A percentile compares a stretch with the other conserved stretches of the same genome.
These are phyloP conservation scores for Scheffersomyces illinoinensis DNA, from an alignment of 1,139 yeast genomes.

Conservation along the genomic window DNA sequence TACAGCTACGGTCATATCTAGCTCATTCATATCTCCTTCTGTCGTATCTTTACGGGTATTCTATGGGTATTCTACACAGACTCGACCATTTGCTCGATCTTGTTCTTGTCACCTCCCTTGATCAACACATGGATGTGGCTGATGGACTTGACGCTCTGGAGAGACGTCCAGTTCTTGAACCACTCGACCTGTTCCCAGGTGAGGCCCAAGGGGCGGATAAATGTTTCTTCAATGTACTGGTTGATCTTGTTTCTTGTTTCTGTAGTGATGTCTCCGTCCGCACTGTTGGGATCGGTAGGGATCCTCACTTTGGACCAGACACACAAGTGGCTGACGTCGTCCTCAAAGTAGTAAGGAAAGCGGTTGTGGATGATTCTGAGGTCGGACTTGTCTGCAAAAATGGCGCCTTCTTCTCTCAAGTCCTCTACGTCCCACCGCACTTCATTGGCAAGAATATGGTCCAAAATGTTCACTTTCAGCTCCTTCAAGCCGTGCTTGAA, in stretches of 20 bases:
- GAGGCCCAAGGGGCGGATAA: conserved; percentile 41
- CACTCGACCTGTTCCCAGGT: conserved; percentile 44
- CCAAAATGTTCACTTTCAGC: conserved; percentile 30
- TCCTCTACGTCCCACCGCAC: conserved; percentile 33
- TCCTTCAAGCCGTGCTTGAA: conserved; percentile 34
- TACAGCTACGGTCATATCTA: too few species aligned
- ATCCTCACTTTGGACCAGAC: conserved; percentile 42
- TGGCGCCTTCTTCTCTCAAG: conserved; percentile 19
- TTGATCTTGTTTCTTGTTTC: conserved; percentile 38
- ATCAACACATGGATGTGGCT: conserved; percentile 62
- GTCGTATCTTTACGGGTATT: too few species aligned
- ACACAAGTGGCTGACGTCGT: conserved; percentile 39
- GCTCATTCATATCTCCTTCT: too few species aligned
- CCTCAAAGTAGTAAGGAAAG: conserved; percentile 45
- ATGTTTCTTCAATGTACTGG: conserved; percentile 43
- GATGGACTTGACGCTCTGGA: conserved; percentile 58
- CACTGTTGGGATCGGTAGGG: conserved; percentile 31
- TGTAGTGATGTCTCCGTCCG: conserved; percentile 46
- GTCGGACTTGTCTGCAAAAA: conserved; percentile 14
- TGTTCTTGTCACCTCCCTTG: conserved; percentile 17
- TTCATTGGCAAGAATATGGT: conserved; percentile 37
- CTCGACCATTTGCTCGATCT: neutral
- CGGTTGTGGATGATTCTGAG: conserved; percentile 37
- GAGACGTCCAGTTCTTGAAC: conserved; percentile 64
- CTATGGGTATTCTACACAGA: neutral